Percentiles rank a stretch among this genome's conserved stretches.
These are phyloP conservation scores for Zea mays DNA, from an alignment of 176 grass and related monocot species.

Conservation along the genomic window DNA sequence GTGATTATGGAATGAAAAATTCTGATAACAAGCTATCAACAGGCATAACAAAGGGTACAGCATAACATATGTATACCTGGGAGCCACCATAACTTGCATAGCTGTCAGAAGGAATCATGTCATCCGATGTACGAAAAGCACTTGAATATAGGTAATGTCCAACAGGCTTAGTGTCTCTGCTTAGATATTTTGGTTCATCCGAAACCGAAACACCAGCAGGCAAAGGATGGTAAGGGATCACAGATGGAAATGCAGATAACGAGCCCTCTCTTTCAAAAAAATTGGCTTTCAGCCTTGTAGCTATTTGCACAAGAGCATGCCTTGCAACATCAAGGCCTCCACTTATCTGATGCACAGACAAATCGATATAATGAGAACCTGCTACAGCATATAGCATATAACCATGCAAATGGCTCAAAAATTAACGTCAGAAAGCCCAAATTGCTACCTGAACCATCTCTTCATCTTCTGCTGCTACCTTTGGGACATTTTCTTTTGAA, in stretches of 20 bases:
- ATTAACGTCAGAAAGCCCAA: constrained; percentile 28
- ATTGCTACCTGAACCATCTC: constrained; percentile 94
- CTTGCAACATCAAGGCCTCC: constrained; percentile 82
- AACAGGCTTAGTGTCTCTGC: constrained; percentile 63
- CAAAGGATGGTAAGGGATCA: constrained; percentile 63
- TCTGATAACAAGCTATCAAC: constrained; percentile 1
- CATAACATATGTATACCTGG: constrained; percentile 55
- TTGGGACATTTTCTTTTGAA: constrained; percentile 96
- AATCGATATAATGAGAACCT: constrained; percentile 29
- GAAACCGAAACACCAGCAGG: constrained; percentile 47
- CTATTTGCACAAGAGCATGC: constrained; percentile 85
- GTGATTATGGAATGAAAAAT: constrained; percentile 32
- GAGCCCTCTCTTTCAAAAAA: constrained; percentile 91
- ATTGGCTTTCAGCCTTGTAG: constrained; percentile 91
- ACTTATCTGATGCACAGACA: constrained; percentile 56
- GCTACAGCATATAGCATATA: neutral
- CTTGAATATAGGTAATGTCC: constrained; percentile 65
- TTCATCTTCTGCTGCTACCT: constrained; percentile 89
- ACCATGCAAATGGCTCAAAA: constrained; percentile 1
- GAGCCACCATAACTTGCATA: constrained; percentile 73
- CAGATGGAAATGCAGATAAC: constrained; percentile 62
- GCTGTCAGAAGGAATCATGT: constrained; percentile 55
- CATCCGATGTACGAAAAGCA: constrained; percentile 64
- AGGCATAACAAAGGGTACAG: constrained; percentile 16
- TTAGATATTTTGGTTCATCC: constrained; percentile 67